Conservation (phyloP, 306 rosid genomes). For the Pyrus betulifolia region DNA sequence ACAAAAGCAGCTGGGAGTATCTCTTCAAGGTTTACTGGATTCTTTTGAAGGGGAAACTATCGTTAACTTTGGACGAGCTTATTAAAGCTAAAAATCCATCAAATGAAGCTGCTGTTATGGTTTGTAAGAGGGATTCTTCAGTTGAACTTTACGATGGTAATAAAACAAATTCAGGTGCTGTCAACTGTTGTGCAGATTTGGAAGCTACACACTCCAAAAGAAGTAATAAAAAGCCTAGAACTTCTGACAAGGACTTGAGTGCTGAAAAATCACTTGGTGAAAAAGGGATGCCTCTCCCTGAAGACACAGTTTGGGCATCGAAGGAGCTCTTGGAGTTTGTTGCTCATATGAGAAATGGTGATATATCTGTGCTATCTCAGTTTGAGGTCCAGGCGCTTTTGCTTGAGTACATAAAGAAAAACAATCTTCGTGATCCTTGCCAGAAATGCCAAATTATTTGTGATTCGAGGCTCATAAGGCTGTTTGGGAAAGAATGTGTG, state of each 20-base stretch:
- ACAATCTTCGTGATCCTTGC: slow-evolving; percentile 75
- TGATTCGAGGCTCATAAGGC: slow-evolving; percentile 60
- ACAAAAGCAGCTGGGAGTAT: slow-evolving; percentile 96
- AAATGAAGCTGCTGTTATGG: slow-evolving; percentile 36
- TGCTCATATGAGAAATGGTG: slow-evolving; percentile 79
- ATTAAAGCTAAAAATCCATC: slow-evolving; percentile 63
- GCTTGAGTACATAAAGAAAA: slow-evolving; percentile 62
- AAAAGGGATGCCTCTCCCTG: slow-evolving; percentile 23
- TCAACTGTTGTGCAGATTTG: slow-evolving; percentile 48
- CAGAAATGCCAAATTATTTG: slow-evolving; percentile 67
- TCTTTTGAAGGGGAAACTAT: slow-evolving; percentile 59
- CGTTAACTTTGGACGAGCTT: slow-evolving; percentile 77
- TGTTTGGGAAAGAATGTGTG: slow-evolving; percentile 67
- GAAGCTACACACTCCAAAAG: slow-evolving; percentile 40
- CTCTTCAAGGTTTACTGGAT: slow-evolving; percentile 96
- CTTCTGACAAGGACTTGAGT: slow-evolving; percentile 18
- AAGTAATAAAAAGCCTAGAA: slow-evolving; percentile 29
- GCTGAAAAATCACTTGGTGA: slow-evolving; percentile 34
- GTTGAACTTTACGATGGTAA: slow-evolving; percentile 31
- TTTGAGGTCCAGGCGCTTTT: slow-evolving; percentile 62
- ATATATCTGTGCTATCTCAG: slow-evolving; percentile 52
- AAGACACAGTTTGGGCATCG: slow-evolving; percentile 69
- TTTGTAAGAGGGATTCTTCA: slow-evolving; percentile 32
- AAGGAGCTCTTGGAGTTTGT: slow-evolving; percentile 89
- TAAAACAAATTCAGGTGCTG: slow-evolving; percentile 37